These are phyloP conservation scores for Plantago ovata DNA, from an alignment of 257 asterid genomes.

Conservation along the genomic window DNA sequence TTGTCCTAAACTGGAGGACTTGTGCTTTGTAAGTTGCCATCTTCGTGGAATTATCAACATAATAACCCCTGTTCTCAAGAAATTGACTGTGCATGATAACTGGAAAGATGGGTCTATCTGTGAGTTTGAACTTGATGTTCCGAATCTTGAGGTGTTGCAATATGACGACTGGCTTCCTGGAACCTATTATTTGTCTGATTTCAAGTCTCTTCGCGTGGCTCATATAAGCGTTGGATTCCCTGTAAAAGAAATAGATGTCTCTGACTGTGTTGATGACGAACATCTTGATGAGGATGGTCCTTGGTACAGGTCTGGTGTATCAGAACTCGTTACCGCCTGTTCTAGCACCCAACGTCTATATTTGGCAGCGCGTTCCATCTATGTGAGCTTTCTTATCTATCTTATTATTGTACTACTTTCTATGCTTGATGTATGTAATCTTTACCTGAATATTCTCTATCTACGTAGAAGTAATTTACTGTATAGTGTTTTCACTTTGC, in stretches of 20 bases:
- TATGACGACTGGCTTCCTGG: not conserved
- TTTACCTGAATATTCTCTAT: no score
- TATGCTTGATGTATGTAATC: no score
- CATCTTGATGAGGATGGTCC: not conserved
- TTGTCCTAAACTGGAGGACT: conserved; percentile 1
- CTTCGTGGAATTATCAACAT: no score
- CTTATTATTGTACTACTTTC: no score
- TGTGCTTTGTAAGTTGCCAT: not conserved
- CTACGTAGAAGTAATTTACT: no score
- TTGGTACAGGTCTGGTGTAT: not conserved
- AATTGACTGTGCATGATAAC: not conserved
- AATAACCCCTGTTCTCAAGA: not conserved
- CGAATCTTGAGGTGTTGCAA: not conserved
- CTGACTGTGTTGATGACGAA: not conserved
- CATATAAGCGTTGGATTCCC: not conserved
- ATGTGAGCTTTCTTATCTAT: not conserved
- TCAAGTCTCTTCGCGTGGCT: conserved; percentile 2
- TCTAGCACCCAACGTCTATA: not conserved
- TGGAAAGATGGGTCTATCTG: not conserved
- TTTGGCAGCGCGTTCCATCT: not conserved
- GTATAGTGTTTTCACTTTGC: not conserved
- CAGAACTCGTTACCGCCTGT: not conserved
- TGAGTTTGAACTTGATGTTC: not conserved
- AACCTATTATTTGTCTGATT: not conserved
- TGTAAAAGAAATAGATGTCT: not conserved